Evolutionary conservation across 2,329 filamentous ascomycete genomes (phyloP).

Genomic region (Colletotrichum cordylinicola): DNA sequence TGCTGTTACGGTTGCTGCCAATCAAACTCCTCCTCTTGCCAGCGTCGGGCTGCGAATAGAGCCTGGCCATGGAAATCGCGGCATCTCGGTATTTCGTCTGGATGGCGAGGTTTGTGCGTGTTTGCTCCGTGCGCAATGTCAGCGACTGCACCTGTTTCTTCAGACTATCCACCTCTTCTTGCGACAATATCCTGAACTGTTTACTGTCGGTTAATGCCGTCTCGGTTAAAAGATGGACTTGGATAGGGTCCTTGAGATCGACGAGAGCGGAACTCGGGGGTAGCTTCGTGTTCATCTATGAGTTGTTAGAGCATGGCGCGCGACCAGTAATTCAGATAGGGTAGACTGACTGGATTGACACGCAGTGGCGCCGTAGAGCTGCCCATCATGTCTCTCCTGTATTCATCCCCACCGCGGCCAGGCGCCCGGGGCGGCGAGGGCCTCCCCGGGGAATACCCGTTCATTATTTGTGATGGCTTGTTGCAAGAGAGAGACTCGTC

Average conservation of each 20-base stretch:
- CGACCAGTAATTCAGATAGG: background rate
- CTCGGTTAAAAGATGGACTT: conserved; percentile 91
- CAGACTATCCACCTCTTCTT: conserved; percentile 88
- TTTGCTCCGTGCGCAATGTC: conserved; percentile 78
- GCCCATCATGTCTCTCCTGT: conserved; percentile 59
- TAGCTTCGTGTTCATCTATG: conserved; percentile 55
- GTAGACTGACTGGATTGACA: conserved; percentile 61
- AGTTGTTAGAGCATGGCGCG: conserved; percentile 16
- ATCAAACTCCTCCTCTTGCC: conserved; percentile 55
- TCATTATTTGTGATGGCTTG: conserved; percentile 36
- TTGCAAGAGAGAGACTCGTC: background rate
- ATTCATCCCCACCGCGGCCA: conserved; percentile 58
- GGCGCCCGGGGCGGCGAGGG: conserved; percentile 36
- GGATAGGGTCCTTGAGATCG: conserved; percentile 74
- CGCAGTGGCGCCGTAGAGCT: conserved; percentile 57
- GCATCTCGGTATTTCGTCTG: conserved; percentile 96
- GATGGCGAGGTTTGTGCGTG: conserved; percentile 81
- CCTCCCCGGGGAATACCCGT: conserved; percentile 39
- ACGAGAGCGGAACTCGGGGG: conserved; percentile 62
- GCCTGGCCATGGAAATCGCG: conserved; percentile 81
- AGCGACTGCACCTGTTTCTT: conserved; percentile 85
- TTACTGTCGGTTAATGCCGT: conserved; percentile 91
- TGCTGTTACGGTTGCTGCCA: conserved; percentile 52
- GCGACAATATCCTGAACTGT: conserved; percentile 82
- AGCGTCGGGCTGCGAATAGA: conserved; percentile 69